phyloP scores from a whole-genome alignment of 1,284 basidiomycete genomes.

The Ustilago tritici region DNA sequence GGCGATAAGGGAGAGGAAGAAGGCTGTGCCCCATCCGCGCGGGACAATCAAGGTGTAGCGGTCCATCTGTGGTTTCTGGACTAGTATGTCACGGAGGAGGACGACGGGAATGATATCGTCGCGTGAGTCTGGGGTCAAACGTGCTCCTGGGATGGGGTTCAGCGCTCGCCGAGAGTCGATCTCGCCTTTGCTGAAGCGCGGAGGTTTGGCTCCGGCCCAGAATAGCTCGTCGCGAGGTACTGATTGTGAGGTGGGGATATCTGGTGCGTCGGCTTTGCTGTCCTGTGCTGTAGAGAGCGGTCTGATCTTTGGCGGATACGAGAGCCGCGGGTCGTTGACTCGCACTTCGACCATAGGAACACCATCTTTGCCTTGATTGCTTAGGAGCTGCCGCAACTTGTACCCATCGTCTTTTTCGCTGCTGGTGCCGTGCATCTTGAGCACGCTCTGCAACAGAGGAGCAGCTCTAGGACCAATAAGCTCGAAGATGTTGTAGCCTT shows the following conservation, averaged over 20 bases:
- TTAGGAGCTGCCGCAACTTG: constrained; percentile 14
- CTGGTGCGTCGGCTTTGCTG: not conserved
- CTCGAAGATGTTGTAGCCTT: constrained; percentile 66
- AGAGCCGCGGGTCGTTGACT: constrained; percentile 64
- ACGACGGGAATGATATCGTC: constrained; percentile 60
- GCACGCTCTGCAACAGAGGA: constrained; percentile 51
- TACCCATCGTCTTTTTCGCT: not conserved
- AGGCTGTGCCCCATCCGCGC: constrained; percentile 64
- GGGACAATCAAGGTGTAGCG: constrained; percentile 63
- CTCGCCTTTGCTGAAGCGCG: constrained; percentile 61
- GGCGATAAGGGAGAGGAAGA: constrained; percentile 62
- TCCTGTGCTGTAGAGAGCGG: constrained; percentile 1
- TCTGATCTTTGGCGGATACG: constrained; percentile 54
- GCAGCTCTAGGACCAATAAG: constrained; percentile 54
- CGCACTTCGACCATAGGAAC: constrained; percentile 24
- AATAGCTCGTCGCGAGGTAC: constrained; percentile 21
- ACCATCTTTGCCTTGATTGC: not conserved
- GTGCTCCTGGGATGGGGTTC: constrained; percentile 38
- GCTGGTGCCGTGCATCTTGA: constrained; percentile 21
- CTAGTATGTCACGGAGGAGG: constrained; percentile 36
- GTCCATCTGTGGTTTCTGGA: constrained; percentile 25
- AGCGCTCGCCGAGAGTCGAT: constrained; percentile 60
- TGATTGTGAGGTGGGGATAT: not conserved
- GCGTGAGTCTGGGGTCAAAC: constrained; percentile 44
- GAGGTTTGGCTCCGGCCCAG: constrained; percentile 28